Evolutionary conservation across 2,329 filamentous ascomycete species (phyloP), one percentile per base, ranked within the genome.

Genomic region (Zasmidium citrigriseum): DNA sequence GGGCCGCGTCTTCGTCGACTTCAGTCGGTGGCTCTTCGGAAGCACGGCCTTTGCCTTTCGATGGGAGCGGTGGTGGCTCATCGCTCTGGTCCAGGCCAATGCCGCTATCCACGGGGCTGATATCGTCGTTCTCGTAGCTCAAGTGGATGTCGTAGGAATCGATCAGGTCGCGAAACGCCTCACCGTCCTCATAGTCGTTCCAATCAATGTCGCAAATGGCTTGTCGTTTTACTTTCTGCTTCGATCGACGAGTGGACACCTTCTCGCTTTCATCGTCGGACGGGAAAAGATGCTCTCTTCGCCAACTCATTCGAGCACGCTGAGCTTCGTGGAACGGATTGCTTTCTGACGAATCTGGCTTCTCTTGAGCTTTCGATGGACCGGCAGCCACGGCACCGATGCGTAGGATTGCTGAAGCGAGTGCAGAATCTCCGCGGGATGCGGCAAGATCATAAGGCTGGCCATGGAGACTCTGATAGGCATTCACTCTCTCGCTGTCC

Each of bases 71-170:
- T 10, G 23, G 9, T 16, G 46, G 21, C 1, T 54, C 22, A 38
- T 58, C 48, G 10, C 53, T 53, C 10, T 57, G 46, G 11, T 44
- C 50, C 18, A 62, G 55, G 38, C 18, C 47, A n/a, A 59, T 48
- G 2, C 52, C 61, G 38, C 63, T 65, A 51, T 67, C 63, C 1
- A 55, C 46, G 1, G 61, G 61, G 23, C 62, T 63, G 34, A 41
- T 41, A n/a, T 41, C 34, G 34, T 41, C 4, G 34, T 41, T 4
- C 12, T 41, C 34, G 34, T 9, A 9, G 34, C 18, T 10, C 4
- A 41, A 4, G 34, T 16, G 4, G 4, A 16, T 16, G 34, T 41
- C 34, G 16, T 41, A 41, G 4, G 34, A 41, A 18, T 48, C 11
- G 12, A 55, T 11, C 9, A 48, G 20, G 14, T 47, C 52, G 27